phyloP scores from a whole-genome alignment of 2,329 filamentous ascomycete genomes.

The Fusarium verrucosum region DNA sequence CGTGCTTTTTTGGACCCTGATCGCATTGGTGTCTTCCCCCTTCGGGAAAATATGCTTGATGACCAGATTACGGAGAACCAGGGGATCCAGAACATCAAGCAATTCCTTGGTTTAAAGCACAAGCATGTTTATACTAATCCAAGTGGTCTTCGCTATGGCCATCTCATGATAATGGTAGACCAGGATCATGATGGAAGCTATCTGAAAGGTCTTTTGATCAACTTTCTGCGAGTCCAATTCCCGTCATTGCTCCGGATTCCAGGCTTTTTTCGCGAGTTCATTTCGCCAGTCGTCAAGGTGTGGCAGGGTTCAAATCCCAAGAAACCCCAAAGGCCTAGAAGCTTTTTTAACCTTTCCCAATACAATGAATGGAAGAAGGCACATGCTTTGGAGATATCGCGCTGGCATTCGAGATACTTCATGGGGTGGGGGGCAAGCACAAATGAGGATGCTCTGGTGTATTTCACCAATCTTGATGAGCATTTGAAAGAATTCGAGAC shows the following conservation, averaged over 20 bases:
- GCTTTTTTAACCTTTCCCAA: conserved; percentile 98
- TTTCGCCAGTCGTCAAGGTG: conserved; percentile 97
- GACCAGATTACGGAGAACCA: conserved; percentile 97
- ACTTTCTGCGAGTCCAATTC: conserved; percentile 96
- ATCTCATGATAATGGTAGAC: conserved; percentile 99
- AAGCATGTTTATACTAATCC: conserved; percentile 95
- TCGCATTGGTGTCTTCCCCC: conserved; percentile 93
- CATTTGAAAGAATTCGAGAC: conserved; percentile 92
- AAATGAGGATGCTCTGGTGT: conserved; percentile 90
- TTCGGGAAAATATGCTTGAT: conserved; percentile 96
- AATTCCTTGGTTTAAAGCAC: conserved; percentile 96
- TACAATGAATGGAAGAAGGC: conserved; percentile 89
- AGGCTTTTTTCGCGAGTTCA: conserved; percentile 95
- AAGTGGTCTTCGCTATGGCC: conserved; percentile 89
- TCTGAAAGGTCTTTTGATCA: conserved; percentile 98
- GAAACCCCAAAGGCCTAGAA: conserved; percentile 76
- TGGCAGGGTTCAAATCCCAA: conserved; percentile 93
- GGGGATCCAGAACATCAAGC: conserved; percentile 99
- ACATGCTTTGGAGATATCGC: conserved; percentile 73
- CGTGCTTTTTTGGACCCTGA: conserved; percentile 93
- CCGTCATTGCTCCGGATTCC: conserved; percentile 90
- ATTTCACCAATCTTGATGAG: conserved; percentile 92
- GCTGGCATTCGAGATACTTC: conserved; percentile 98
- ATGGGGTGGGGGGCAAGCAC: conserved; percentile 98
- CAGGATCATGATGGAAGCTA: conserved; percentile 99